Evolutionary conservation across 2,329 filamentous ascomycete species (phyloP).

Genomic region (Diaporthe batatas): DNA sequence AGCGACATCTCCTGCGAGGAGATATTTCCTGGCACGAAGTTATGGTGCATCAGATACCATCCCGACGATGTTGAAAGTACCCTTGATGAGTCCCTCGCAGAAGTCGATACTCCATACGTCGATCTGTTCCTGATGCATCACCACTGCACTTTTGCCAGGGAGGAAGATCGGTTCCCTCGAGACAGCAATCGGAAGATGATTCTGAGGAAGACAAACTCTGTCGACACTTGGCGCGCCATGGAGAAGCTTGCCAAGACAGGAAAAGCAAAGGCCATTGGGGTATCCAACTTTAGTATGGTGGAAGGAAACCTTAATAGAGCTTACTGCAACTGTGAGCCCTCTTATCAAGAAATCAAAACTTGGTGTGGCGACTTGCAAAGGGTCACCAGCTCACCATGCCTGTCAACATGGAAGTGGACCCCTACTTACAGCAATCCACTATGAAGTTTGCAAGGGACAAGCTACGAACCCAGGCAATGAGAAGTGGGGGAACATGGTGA

Average conservation of each 20-base stretch:
- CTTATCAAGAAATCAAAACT: too few species aligned
- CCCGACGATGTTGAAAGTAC: conserved; percentile 11
- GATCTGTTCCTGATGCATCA: conserved; percentile 24
- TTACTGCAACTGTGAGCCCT: not conserved
- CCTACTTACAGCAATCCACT: conserved; percentile 45
- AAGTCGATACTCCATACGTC: conserved; percentile 1
- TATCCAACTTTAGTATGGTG: conserved; percentile 1
- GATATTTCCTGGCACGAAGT: conserved; percentile 12
- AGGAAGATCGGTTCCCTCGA: conserved; percentile 6
- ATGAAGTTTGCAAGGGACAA: too few species aligned
- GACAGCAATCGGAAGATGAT: conserved; percentile 13
- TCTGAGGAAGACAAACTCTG: not conserved
- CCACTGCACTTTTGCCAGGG: conserved; percentile 12
- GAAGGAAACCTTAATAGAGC: conserved; percentile 1
- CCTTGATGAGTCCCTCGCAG: conserved; percentile 10
- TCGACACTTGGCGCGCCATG: conserved; percentile 16
- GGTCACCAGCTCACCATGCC: too few species aligned
- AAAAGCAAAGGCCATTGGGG: not conserved
- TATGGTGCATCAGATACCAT: conserved; percentile 3
- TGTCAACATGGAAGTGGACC: conserved; percentile 47
- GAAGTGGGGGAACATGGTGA: too few species aligned
- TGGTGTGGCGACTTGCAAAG: too few species aligned
- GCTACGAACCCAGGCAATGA: too few species aligned
- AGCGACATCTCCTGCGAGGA: conserved; percentile 5
- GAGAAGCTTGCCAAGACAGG: not conserved